Conservation (phyloP, 768 basidiomycete species). For the Tulasnella sp. region DNA sequence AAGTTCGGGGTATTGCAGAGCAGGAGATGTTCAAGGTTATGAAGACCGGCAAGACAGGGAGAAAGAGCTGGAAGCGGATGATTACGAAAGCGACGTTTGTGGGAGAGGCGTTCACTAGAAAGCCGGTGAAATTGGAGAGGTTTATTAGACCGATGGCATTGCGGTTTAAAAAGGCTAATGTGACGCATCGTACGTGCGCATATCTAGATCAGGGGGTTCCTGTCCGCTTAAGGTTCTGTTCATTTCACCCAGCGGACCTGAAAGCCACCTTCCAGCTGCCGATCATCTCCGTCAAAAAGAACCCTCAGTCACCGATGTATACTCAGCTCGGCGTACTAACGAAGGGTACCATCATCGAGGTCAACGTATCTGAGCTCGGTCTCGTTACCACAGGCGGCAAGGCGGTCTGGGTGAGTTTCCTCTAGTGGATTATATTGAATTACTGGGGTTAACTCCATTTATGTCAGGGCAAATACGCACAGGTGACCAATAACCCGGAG, state of each 20-base stretch:
- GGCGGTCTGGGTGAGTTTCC: conserved; percentile 45
- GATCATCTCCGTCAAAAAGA: conserved; percentile 98
- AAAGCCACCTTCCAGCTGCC: conserved; percentile 99
- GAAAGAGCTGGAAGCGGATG: conserved; percentile 98
- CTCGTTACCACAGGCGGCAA: conserved; percentile 98
- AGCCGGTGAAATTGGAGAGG: conserved; percentile 98
- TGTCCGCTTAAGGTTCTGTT: conserved; percentile 12
- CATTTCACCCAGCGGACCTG: conserved; percentile 66
- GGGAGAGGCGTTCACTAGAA: conserved; percentile 94
- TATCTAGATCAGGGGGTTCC: not conserved
- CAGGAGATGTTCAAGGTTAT: conserved; percentile 99
- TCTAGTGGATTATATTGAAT: not conserved
- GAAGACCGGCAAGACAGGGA: conserved; percentile 94
- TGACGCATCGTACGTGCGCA: conserved; percentile 85
- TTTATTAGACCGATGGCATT: conserved; percentile 97
- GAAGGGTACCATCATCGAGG: conserved; percentile 97
- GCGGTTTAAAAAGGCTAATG: conserved; percentile 96
- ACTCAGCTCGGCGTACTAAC: conserved; percentile 95
- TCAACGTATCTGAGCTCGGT: conserved; percentile 97
- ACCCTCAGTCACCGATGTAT: conserved; percentile 98
- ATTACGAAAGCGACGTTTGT: conserved; percentile 99
- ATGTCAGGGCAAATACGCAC: conserved; percentile 51
- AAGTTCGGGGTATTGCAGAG: conserved; percentile 96
- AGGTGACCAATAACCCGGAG: conserved; percentile 46
- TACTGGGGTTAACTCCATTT: not conserved